Conservation (phyloP, 2,329 filamentous ascomycete genomes). For the Trichoderma harzianum region DNA sequence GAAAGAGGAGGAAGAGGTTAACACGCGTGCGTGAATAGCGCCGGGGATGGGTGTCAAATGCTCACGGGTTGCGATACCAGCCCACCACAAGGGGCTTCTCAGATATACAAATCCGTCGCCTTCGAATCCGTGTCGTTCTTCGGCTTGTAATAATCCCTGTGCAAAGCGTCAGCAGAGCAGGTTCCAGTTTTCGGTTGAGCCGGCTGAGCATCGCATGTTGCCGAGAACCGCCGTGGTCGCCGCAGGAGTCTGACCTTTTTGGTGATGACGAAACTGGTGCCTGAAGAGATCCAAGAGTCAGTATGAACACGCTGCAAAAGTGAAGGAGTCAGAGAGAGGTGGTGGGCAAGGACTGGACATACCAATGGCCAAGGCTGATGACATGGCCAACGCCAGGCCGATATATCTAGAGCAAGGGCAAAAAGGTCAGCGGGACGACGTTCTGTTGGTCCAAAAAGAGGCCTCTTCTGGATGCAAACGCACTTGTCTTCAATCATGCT, state of each 20-base stretch:
- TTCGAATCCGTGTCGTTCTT: constrained; percentile 90
- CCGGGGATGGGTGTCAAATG: neutral
- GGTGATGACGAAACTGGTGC: constrained; percentile 96
- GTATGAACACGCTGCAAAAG: neutral
- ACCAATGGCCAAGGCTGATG: constrained; percentile 74
- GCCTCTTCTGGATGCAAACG: constrained; percentile 21
- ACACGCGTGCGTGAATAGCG: neutral
- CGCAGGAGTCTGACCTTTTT: constrained; percentile 69
- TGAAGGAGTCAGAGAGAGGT: constrained; percentile 2
- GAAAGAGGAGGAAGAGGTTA: constrained; percentile 23
- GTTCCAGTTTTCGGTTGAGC: neutral
- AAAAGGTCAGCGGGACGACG: constrained; percentile 18
- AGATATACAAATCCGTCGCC: constrained; percentile 95
- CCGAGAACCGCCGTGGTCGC: neutral
- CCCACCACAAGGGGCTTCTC: constrained; percentile 96
- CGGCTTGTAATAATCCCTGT: constrained; percentile 84
- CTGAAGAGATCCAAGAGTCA: constrained; percentile 41
- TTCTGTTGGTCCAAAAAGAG: neutral
- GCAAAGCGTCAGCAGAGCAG: neutral
- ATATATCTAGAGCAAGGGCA: constrained; percentile 59
- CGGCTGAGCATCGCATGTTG: neutral
- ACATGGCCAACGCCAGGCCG: constrained; percentile 70
- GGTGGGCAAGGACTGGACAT: constrained; percentile 32
- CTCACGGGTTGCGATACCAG: constrained; percentile 83
- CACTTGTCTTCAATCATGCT: constrained; percentile 41